Conservation (phyloP, 768 basidiomycete genomes). For the Rhizopogon vulgaris region DNA sequence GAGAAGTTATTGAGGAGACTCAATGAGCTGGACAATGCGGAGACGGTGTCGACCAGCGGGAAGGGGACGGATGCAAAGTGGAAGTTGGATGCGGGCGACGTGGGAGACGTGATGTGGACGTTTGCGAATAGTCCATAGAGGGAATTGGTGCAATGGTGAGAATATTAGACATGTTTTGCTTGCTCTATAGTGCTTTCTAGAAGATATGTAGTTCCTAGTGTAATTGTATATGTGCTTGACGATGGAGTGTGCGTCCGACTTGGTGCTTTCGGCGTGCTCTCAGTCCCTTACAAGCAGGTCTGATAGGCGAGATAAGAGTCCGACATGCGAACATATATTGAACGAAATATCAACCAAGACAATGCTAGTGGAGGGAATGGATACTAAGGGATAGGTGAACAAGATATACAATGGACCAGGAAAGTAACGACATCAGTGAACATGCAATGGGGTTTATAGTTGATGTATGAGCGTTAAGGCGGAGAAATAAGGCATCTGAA, state of each 20-base stretch:
- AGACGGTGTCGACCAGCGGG: slow-evolving; percentile 65
- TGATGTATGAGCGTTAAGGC: slow-evolving; percentile 4
- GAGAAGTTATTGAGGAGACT: slow-evolving; percentile 72
- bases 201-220: no score
- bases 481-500: slow-evolving; percentile 1
- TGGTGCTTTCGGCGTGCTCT: no score
- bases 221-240: no score
- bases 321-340: slow-evolving; percentile 11
- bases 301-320: not conserved
- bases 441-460: slow-evolving; percentile 12
- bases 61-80: slow-evolving; percentile 80
- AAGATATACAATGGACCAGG: slow-evolving; percentile 22
- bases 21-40: slow-evolving; percentile 66
- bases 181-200: no score
- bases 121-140: slow-evolving; percentile 15
- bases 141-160: not conserved
- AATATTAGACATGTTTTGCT: no score
- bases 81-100: slow-evolving; percentile 38
- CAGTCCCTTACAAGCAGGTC: not conserved
- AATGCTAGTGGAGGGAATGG: not conserved
- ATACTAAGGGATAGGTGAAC: slow-evolving; percentile 6
- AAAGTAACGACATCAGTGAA: slow-evolving; percentile 26
- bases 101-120: slow-evolving; percentile 28
- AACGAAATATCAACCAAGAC: slow-evolving; percentile 11
- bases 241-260: no score